These are phyloP conservation scores for Noccaea bulbosa DNA, from an alignment of 345 rosid species.

Conservation along the genomic window DNA sequence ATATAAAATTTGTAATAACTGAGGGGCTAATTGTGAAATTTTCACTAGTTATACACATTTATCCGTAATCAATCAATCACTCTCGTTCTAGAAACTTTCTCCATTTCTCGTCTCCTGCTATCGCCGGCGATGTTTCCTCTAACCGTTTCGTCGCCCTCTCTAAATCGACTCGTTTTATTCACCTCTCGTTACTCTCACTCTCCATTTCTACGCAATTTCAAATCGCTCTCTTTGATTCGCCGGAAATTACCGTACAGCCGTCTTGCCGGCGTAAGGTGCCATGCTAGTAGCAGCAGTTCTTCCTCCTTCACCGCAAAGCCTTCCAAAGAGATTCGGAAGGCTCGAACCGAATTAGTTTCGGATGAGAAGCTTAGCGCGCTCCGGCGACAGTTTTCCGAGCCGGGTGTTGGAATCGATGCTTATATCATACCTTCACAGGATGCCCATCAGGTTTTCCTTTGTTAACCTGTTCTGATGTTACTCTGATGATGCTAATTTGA, in stretches of 20 bases:
- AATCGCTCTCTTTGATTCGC: constrained; percentile 28
- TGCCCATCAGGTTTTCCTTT: constrained; percentile 77
- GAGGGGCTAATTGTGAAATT: neutral
- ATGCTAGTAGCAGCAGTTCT: constrained; percentile 44
- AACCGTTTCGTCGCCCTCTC: constrained; percentile 48
- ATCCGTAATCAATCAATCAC: too few relatives aligned
- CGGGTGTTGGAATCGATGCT: constrained; percentile 86
- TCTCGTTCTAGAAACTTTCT: too few relatives aligned
- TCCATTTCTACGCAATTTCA: constrained; percentile 49
- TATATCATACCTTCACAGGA: constrained; percentile 95
- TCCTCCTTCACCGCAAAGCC: constrained; percentile 71
- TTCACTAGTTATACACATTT: neutral
- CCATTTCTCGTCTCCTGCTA: constrained; percentile 13
- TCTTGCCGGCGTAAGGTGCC: constrained; percentile 45
- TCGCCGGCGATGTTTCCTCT: constrained; percentile 58
- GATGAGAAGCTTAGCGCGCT: constrained; percentile 79
- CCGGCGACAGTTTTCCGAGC: constrained; percentile 65
- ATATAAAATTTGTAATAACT: too few relatives aligned
- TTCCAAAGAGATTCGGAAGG: constrained; percentile 64
- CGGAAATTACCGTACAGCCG: constrained; percentile 36
- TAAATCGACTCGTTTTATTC: constrained; percentile 44
- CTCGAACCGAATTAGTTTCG: constrained; percentile 43
- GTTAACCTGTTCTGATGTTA: neutral
- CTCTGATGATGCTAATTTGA: neutral
- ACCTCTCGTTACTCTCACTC: constrained; percentile 47